Evolutionary conservation across 2,329 filamentous ascomycete genomes (phyloP), one percentile per base, ranked within the genome.

Genomic region (Xylaria sp.): DNA sequence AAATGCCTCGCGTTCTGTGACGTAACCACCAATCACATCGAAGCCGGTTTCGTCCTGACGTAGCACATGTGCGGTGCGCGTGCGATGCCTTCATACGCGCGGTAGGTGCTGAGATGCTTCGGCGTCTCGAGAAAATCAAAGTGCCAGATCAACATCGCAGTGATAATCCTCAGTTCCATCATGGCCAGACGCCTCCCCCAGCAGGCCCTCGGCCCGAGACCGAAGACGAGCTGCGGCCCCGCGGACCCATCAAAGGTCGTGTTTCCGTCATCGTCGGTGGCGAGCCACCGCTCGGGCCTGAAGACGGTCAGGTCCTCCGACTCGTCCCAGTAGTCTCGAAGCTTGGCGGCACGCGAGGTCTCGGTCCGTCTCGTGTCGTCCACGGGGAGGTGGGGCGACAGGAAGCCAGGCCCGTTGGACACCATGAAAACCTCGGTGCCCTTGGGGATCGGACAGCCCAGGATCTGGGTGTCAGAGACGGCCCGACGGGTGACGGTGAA

Each of bases 221-320:
- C 58, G 26, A 61, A 63, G 1, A 39, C 43, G 2, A 63, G 5
- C n/a, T 46, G 44, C 8, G 60, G 60, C 0, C 55, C 54, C 5
- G 55, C 59, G 7, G 38, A 19, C 11, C 48, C 39, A 21, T 65
- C 41, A 29, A 63, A 64, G 11, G 48, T 41, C 2, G 7, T 41
- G 1, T 45, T 46, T 9, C 49, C 39, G 9, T 46, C 54, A 2
- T 44, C 44, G 7, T 16, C 42, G 7, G 17, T 9, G 9, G 42
- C 39, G 4, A 64, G 43, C 63, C 62, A 66, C 9, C 63, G 50
- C 44, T 64, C 61, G 1, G 63, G 63, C 18, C 55, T 40, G 49
- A 61, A 66, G 16, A 39, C 19, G 7, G 39, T 34, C 5, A 66
- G 39, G 19, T 59, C 56, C 9, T 53, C 9, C 39, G 16, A 40